Conservation (phyloP, 768 basidiomycete genomes). For the Mrakia gelida region DNA sequence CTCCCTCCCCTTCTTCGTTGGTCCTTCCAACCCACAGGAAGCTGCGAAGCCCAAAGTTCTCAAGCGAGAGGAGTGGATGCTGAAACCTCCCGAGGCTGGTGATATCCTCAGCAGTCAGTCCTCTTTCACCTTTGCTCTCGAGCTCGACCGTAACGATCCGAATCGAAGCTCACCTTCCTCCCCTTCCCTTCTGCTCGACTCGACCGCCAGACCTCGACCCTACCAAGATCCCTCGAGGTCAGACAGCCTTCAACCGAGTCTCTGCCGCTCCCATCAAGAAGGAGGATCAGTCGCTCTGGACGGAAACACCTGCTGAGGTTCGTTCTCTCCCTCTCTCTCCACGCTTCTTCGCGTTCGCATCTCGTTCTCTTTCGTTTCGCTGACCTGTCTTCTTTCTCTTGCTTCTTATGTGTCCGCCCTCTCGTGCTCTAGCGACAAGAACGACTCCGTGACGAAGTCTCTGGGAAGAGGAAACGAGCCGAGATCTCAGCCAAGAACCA, state of each 20-base stretch:
- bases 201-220: conserved; percentile 68
- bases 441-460: conserved; percentile 85
- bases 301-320: conserved; percentile 85
- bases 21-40: conserved; percentile 51
- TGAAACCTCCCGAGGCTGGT: conserved; percentile 79
- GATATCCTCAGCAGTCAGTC: conserved; percentile 67
- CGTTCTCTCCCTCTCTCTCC: neutral
- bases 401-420: too few relatives aligned
- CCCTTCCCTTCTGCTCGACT: neutral
- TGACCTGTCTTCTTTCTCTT: neutral
- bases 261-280: conserved; percentile 46
- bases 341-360: neutral
- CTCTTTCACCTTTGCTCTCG: neutral
- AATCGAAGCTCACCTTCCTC: neutral
- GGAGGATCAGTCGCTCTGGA: conserved; percentile 75
- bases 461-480: conserved; percentile 74
- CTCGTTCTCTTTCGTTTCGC: neutral
- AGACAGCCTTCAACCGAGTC: conserved; percentile 32
- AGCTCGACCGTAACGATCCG: neutral
- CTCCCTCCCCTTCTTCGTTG: neutral
- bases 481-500: conserved; percentile 49
- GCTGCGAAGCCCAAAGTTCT: conserved; percentile 69
- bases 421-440: conserved; percentile 77
- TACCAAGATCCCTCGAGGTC: conserved; percentile 57
- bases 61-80: conserved; percentile 96